Evolutionary conservation across 441 rosid genomes (phyloP).

Genomic region (Francoa sonchifolia): DNA sequence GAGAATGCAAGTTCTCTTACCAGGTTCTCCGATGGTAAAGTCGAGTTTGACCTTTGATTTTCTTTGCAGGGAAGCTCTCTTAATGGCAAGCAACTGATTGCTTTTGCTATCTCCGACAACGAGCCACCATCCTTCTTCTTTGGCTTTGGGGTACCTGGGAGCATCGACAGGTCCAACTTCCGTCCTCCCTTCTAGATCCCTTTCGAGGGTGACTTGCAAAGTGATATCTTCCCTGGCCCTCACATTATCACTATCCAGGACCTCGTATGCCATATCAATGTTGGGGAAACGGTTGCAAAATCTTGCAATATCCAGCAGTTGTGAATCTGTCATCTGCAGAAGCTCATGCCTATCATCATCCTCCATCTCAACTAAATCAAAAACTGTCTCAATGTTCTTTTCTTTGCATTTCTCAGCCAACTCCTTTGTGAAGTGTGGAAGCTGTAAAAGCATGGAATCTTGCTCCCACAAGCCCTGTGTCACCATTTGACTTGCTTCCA

Average conservation of each 20-base stretch:
- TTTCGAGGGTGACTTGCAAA: slow-evolving; percentile 58
- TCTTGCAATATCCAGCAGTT: slow-evolving; percentile 69
- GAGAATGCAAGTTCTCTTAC: slow-evolving; percentile 46
- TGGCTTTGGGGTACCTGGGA: slow-evolving; percentile 60
- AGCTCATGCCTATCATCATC: slow-evolving; percentile 75
- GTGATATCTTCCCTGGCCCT: slow-evolving; percentile 52
- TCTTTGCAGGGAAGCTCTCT: slow-evolving; percentile 75
- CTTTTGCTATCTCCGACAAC: slow-evolving; percentile 76
- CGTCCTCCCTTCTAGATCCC: slow-evolving; percentile 72
- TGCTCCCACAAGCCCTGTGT: slow-evolving; percentile 98
- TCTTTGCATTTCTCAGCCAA: slow-evolving; percentile 78
- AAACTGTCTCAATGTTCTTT: slow-evolving; percentile 61
- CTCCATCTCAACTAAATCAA: slow-evolving; percentile 91
- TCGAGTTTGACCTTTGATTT: slow-evolving; percentile 70
- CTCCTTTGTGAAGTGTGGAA: slow-evolving; percentile 78
- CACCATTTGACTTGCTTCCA: slow-evolving; percentile 98
- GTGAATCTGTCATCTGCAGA: slow-evolving; percentile 50
- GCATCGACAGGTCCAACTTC: slow-evolving; percentile 80
- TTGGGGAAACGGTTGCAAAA: slow-evolving; percentile 86
- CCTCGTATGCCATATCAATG: slow-evolving; percentile 63
- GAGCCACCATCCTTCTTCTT: slow-evolving; percentile 99
- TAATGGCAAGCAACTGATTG: slow-evolving; percentile 76
- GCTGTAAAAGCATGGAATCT: slow-evolving; percentile 90
- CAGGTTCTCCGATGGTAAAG: slow-evolving; percentile 51
- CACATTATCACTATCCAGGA: slow-evolving; percentile 39